These are phyloP conservation scores for Cercis canadensis DNA, from an alignment of 306 rosid species.

Conservation along the genomic window DNA sequence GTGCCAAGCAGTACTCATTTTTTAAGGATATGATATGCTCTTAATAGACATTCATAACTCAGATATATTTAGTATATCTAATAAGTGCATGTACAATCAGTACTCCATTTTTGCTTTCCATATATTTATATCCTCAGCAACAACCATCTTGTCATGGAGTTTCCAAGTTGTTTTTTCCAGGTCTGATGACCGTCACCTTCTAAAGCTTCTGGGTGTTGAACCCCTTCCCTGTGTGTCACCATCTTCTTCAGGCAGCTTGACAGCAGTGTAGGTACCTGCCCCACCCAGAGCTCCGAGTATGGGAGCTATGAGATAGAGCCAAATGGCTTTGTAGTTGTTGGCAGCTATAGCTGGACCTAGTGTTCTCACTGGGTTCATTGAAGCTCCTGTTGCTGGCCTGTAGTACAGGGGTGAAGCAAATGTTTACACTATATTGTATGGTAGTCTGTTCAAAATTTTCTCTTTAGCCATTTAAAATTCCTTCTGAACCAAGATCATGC, in stretches of 20 bases:
- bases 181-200: conserved; percentile 50
- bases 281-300: conserved; percentile 80
- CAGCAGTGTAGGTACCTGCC: conserved; percentile 76
- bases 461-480: conserved; percentile 1
- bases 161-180: conserved; percentile 18
- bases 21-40: not conserved
- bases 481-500: not conserved
- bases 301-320: conserved; percentile 88
- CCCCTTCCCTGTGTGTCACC: conserved; percentile 43
- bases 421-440: not conserved
- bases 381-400: conserved; percentile 76
- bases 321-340: conserved; percentile 78
- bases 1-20: not conserved
- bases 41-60: not conserved
- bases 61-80: conserved; percentile 25
- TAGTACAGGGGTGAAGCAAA: conserved; percentile 15
- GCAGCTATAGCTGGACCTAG: conserved; percentile 88
- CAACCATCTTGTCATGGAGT: not conserved
- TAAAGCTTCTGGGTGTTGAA: conserved; percentile 58
- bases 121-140: conserved; percentile 8
- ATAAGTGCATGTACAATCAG: conserved; percentile 8
- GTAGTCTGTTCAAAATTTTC: not conserved
- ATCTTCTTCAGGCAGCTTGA: conserved; percentile 69
- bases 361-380: conserved; percentile 93
- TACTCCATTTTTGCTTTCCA: conserved; percentile 2